Base-by-base conservation (phyloP, 192 early-diverging fungal species). In the Coemansia sp. region DNA sequence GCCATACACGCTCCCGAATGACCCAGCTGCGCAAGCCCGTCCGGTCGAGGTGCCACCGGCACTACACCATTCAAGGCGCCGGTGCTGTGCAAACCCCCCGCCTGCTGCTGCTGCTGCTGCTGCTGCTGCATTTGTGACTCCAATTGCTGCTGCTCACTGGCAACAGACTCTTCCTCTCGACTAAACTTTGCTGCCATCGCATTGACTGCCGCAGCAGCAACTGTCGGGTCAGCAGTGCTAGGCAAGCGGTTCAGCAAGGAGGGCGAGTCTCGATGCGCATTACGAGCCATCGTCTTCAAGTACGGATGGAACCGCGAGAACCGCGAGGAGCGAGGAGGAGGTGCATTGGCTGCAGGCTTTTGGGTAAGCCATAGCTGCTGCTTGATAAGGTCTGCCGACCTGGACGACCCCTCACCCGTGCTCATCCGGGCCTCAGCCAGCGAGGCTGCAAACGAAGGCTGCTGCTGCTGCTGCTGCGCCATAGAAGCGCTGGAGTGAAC, bases 231-330 rank as follows among this genome's bases (percentile, higher is more conserved):
- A 4, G 76, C 58, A 11, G 70, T 79, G 42, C 66, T 79, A n/a
- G 70, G 76, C 35, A 65, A 59, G 10, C 76, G 70, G 41, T 79
- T 79, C 6, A 79, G 37, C 19, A 68, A 27, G 15, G 70, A 58
- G 8, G 65, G 67, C 66, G 76, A 69, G 18, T 64, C 70, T 3
- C 76, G 53, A 55, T 79, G 70, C 19, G 76, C 76, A 32, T 72
- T 72, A 19, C 76, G 69, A 8, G 62, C 70, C 54, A 79, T 79
- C 17, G 70, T 65, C 60, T 74, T 80, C 22, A 80, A 61, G 57
- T 80, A 80, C 27, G 77, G 77, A n/a, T 80, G 77, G 56, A 59
- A 80, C 27, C 77, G 67, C 53, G 77, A 73, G 27, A 74, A 74
- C 19, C 72, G 70, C 8, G 71, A 74, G 15, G 77, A 73, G 35